Conservation (phyloP, 2,329 filamentous ascomycete genomes). For the Sarocladium brachiariae region DNA sequence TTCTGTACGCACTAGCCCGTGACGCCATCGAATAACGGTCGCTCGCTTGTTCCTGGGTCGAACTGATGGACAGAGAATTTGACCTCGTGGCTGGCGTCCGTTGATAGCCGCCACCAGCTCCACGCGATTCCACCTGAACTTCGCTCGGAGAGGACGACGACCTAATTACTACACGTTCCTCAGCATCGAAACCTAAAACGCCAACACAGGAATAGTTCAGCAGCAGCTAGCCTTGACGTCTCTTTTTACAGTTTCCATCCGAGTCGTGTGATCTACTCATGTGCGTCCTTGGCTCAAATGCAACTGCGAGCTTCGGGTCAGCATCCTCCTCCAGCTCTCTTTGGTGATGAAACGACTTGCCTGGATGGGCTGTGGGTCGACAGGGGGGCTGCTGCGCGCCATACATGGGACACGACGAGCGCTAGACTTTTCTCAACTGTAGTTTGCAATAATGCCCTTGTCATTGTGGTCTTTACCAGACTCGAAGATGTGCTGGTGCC, state of each 20-base stretch:
- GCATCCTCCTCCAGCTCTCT: no score
- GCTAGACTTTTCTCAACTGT: neutral
- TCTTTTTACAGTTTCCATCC: no score
- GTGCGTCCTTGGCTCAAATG: neutral
- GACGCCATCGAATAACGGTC: no score
- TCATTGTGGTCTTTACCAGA: neutral
- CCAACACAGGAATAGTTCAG: neutral
- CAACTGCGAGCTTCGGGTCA: no score
- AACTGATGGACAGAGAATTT: no score
- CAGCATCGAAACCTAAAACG: neutral
- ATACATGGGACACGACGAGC: neutral
- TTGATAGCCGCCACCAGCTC: no score
- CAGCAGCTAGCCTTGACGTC: neutral
- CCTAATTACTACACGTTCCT: neutral
- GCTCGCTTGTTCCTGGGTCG: no score
- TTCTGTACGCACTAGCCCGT: no score
- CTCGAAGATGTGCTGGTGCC: neutral
- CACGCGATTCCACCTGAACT: neutral
- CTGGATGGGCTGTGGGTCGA: neutral
- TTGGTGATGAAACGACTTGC: no score
- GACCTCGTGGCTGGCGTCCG: no score
- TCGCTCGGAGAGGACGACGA: no score
- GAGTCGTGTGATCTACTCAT: neutral
- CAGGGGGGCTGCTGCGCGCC: constrained; percentile 1
- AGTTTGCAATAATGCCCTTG: neutral